phyloP scores from a whole-genome alignment of 163 green algal species.

The Prototheca wickerhamii region DNA sequence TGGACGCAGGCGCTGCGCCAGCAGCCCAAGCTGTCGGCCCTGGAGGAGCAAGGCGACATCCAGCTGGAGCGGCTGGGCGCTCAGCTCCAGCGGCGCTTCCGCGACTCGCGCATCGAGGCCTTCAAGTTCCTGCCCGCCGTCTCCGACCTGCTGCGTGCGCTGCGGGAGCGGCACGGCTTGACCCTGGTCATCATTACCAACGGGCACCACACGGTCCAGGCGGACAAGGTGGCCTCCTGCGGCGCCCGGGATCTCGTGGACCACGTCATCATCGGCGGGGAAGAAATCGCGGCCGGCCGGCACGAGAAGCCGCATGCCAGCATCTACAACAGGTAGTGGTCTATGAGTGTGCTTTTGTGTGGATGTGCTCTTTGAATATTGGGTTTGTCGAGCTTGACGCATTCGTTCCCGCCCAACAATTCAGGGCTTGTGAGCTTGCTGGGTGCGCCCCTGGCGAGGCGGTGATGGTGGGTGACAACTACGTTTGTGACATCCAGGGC shows the following conservation, averaged over 20 bases:
- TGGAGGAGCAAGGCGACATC: slow-evolving; percentile 6
- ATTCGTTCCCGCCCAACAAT: background rate
- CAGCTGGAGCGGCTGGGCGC: background rate
- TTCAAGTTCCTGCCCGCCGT: slow-evolving; percentile 16
- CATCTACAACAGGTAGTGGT: slow-evolving; percentile 25
- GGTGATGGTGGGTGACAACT: slow-evolving; percentile 31
- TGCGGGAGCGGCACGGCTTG: slow-evolving; percentile 11
- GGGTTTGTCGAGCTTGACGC: background rate
- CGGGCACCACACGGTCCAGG: slow-evolving; percentile 30
- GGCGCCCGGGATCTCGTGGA: slow-evolving; percentile 17
- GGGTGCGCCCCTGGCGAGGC: slow-evolving; percentile 21
- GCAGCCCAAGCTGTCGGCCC: too few species aligned
- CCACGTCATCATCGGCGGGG: slow-evolving; percentile 30
- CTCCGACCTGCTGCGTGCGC: slow-evolving; percentile 16
- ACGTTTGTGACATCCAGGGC: slow-evolving; percentile 19
- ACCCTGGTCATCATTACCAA: slow-evolving; percentile 35
- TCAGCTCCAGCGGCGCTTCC: slow-evolving; percentile 21
- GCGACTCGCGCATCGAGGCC: slow-evolving; percentile 7
- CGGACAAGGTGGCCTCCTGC: slow-evolving; percentile 28
- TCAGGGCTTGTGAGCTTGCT: slow-evolving; percentile 21
- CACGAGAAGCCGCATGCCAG: slow-evolving; percentile 30
- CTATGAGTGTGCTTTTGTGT: background rate
- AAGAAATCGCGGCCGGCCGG: slow-evolving; percentile 23
- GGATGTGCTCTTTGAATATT: background rate
- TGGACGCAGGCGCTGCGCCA: too few species aligned